Percentiles rank a stretch among this genome's conserved stretches.
Conservation (phyloP, 345 rosid genomes). For the Iberis pinnata region DNA sequence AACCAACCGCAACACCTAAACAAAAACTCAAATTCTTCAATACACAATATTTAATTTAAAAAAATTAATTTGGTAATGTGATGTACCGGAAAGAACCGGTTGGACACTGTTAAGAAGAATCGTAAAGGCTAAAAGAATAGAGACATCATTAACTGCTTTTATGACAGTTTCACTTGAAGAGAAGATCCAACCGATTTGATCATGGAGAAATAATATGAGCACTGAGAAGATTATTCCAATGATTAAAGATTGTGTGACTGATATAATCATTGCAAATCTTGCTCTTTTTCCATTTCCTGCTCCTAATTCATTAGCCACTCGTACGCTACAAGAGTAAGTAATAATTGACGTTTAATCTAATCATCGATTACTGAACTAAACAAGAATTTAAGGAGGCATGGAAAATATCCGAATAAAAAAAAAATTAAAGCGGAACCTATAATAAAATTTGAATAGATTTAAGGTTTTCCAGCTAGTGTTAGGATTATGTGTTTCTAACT, state of each 20-base stretch:
- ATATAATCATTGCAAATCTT: constrained; percentile 54
- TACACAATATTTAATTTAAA: not conserved
- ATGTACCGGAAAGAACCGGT: constrained; percentile 68
- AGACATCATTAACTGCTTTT: constrained; percentile 49
- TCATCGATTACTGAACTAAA: no score
- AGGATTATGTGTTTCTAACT: no score
- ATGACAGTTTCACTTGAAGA: constrained; percentile 51
- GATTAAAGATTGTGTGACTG: constrained; percentile 46
- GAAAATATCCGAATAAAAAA: no score
- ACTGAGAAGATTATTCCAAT: constrained; percentile 57
- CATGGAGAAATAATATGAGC: constrained; percentile 37
- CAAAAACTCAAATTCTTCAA: not conserved
- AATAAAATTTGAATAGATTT: no score
- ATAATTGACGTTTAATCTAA: no score
- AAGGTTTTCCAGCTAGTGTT: no score
- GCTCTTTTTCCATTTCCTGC: constrained; percentile 28
- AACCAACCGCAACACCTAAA: constrained; percentile 78
- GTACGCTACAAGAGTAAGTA: constrained; percentile 38
- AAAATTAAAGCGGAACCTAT: no score
- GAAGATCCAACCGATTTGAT: constrained; percentile 48
- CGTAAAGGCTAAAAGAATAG: constrained; percentile 63
- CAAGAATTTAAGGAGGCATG: no score
- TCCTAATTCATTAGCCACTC: constrained; percentile 46
- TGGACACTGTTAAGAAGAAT: constrained; percentile 83
- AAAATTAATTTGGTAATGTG: no score